Percentiles rank a stretch among this genome's conserved stretches.
Conservation (phyloP, 768 basidiomycete genomes). For the Lactarius sanguifluus region DNA sequence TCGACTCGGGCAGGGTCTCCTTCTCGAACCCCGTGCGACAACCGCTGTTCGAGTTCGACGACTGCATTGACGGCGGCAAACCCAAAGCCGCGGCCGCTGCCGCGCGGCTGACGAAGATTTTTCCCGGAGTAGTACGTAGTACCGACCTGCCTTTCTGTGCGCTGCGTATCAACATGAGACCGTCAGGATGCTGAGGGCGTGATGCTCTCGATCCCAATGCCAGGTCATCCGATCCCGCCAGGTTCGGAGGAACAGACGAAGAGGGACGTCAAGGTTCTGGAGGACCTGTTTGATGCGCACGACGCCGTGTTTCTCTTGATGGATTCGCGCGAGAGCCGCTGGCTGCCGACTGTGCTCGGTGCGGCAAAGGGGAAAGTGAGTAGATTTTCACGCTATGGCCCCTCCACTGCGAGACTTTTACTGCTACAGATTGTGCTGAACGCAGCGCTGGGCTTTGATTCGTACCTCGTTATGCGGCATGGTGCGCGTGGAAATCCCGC, state of each 20-base stretch:
- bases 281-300: constrained; percentile 76
- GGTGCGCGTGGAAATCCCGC: constrained; percentile 55
- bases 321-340: constrained; percentile 97
- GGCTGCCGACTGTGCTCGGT: constrained; percentile 90
- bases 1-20: constrained; percentile 88
- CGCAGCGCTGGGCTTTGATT: constrained; percentile 93
- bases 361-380: constrained; percentile 80
- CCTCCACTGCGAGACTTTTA: constrained; percentile 1
- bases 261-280: constrained; percentile 70
- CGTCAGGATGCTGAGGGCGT: constrained; percentile 77
- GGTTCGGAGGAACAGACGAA: constrained; percentile 54
- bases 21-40: constrained; percentile 98
- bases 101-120: constrained; percentile 79
- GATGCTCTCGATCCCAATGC: constrained; percentile 89
- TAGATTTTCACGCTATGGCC: not conserved
- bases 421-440: constrained; percentile 79
- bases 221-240: constrained; percentile 86
- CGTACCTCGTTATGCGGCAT: constrained; percentile 95
- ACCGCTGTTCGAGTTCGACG: constrained; percentile 93
- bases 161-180: not conserved
- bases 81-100: constrained; percentile 94
- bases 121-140: constrained; percentile 81
- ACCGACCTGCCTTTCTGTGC: not conserved
- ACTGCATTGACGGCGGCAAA: constrained; percentile 89
- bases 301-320: constrained; percentile 92